Conservation (phyloP, 345 rosid genomes). For the Brassica carinata region DNA sequence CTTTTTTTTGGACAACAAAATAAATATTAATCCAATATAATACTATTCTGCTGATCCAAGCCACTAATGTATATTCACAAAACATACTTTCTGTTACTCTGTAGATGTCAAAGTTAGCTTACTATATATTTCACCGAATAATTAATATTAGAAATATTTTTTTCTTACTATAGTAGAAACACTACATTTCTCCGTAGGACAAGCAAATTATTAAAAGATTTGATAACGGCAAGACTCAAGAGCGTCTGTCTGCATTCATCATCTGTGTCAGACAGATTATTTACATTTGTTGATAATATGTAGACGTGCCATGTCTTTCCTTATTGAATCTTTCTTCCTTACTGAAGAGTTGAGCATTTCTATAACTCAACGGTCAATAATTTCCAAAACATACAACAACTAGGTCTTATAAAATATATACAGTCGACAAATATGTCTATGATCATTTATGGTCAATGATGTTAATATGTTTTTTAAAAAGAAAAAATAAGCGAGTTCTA, state of each 20-base stretch:
- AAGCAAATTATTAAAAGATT: background rate
- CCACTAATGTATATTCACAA: background rate
- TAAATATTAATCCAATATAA: no score
- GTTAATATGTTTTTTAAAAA: background rate
- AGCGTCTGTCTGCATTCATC: slow-evolving; percentile 7
- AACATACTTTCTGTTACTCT: background rate
- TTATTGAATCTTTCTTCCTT: slow-evolving; percentile 1
- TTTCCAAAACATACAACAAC: slow-evolving; percentile 21
- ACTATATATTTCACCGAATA: background rate
- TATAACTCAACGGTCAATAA: slow-evolving; percentile 31
- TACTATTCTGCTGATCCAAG: background rate
- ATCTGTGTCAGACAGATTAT: slow-evolving; percentile 1
- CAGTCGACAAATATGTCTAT: background rate
- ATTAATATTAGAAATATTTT: background rate
- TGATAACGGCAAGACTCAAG: background rate
- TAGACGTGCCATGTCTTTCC: slow-evolving; percentile 40
- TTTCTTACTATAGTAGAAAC: background rate
- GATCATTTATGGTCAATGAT: slow-evolving; percentile 22
- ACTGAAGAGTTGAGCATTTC: slow-evolving; percentile 28
- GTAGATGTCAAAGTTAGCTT: background rate
- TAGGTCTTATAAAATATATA: slow-evolving; percentile 2
- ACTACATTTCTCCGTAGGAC: background rate
- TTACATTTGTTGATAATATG: background rate
- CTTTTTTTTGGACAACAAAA: background rate
- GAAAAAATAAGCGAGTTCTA: background rate